These are phyloP conservation scores for Neurospora sp. DNA, from an alignment of 495 filamentous ascomycete species.

Conservation along the genomic window DNA sequence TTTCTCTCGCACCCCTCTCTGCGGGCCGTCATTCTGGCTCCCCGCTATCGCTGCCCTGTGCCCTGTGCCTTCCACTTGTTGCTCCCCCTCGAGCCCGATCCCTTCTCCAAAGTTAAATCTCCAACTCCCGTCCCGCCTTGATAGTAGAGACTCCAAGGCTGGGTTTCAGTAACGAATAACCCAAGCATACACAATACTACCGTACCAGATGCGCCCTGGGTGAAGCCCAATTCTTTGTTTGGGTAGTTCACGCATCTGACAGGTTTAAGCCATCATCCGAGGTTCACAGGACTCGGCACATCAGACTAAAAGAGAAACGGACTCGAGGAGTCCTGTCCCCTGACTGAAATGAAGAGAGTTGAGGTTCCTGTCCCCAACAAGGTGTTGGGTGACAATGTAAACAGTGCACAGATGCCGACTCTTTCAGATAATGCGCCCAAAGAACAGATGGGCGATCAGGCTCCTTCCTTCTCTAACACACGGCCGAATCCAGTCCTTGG, in stretches of 20 bases:
- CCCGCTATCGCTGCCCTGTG: not conserved
- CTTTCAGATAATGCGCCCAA: not conserved
- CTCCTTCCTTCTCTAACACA: not conserved
- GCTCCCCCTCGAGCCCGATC: not conserved
- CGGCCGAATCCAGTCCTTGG: constrained; percentile 9
- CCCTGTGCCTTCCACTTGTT: not conserved
- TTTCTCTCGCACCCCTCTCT: not conserved
- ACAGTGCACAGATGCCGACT: not conserved
- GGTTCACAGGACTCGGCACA: not conserved
- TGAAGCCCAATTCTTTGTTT: not conserved
- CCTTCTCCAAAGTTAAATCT: not conserved
- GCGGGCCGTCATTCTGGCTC: not conserved
- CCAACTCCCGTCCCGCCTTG: not conserved
- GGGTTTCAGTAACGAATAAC: not conserved
- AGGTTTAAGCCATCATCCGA: not conserved
- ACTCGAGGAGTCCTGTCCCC: not conserved
- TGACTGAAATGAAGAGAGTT: not conserved
- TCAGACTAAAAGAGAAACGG: not conserved
- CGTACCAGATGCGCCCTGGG: not conserved
- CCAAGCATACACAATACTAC: not conserved
- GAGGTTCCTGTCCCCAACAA: not conserved
- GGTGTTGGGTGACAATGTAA: not conserved
- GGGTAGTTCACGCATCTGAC: not conserved
- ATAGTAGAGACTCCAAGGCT: not conserved
- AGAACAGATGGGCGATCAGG: not conserved